A percentile compares a stretch with the other conserved stretches of the same genome.
These are phyloP conservation scores for Fusarium musae DNA, from an alignment of 2,329 filamentous ascomycete species.

Conservation along the genomic window DNA sequence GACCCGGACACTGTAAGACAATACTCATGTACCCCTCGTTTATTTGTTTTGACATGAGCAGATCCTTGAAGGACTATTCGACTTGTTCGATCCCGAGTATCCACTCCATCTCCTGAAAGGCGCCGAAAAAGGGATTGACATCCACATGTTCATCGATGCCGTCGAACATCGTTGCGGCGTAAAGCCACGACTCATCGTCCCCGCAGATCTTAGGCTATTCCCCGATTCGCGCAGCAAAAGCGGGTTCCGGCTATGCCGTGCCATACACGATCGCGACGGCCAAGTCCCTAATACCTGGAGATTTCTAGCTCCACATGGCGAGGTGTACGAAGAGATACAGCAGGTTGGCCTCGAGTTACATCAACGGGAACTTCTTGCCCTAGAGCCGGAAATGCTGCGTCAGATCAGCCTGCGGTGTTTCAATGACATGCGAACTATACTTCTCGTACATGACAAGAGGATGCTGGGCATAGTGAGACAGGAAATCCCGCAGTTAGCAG, in stretches of 20 bases:
- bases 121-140: slow-evolving; percentile 52
- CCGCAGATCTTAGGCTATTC: slow-evolving; percentile 49
- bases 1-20: slow-evolving; percentile 38
- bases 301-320: slow-evolving; percentile 35
- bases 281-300: background rate
- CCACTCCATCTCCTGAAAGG: slow-evolving; percentile 54
- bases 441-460: slow-evolving; percentile 56
- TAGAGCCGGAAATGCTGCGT: slow-evolving; percentile 48
- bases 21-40: background rate
- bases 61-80: slow-evolving; percentile 43
- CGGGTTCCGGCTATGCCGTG: slow-evolving; percentile 47
- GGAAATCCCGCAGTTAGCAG: slow-evolving; percentile 47
- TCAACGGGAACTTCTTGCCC: slow-evolving; percentile 50
- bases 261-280: slow-evolving; percentile 19
- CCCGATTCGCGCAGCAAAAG: slow-evolving; percentile 36
- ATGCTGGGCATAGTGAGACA: slow-evolving; percentile 54
- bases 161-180: slow-evolving; percentile 44
- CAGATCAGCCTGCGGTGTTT: slow-evolving; percentile 52
- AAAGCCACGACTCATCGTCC: slow-evolving; percentile 49
- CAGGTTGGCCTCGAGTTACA: slow-evolving; percentile 55
- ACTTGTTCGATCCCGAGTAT: slow-evolving; percentile 44
- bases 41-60: background rate
- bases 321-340: slow-evolving; percentile 48
- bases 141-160: slow-evolving; percentile 51
- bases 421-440: slow-evolving; percentile 54